Conservation (phyloP, 176 grass and related monocot species). For the Carex myosuroides region DNA sequence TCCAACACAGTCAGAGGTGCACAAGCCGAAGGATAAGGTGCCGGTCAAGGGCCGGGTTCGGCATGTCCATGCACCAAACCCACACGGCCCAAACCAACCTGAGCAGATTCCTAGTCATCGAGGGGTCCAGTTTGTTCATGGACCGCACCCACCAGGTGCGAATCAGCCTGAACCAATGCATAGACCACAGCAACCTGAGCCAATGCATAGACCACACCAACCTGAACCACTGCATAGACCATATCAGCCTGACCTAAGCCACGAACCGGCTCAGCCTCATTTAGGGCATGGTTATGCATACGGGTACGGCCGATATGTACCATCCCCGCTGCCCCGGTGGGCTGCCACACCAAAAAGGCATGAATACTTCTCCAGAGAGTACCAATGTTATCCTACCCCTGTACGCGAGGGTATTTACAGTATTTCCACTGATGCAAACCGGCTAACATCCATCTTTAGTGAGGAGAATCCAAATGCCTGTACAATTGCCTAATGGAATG, state of each 20-base stretch:
- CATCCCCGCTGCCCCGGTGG: slow-evolving; percentile 79
- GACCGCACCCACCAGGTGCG: not conserved
- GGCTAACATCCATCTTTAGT: slow-evolving; percentile 93
- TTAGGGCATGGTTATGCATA: slow-evolving; percentile 6
- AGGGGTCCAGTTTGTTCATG: not conserved
- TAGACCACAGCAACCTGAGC: not conserved
- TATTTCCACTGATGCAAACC: slow-evolving; percentile 82
- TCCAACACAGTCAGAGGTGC: slow-evolving; percentile 4
- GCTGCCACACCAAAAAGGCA: slow-evolving; percentile 52
- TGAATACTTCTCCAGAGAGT: slow-evolving; percentile 91
- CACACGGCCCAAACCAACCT: not conserved
- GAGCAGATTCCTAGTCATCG: not conserved
- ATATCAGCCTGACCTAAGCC: slow-evolving; percentile 12
- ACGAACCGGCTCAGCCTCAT: not conserved
- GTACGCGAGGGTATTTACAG: slow-evolving; percentile 94
- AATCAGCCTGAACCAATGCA: not conserved
- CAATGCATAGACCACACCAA: not conserved
- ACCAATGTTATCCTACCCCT: slow-evolving; percentile 82
- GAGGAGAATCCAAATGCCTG: slow-evolving; percentile 99
- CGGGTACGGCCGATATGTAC: slow-evolving; percentile 43
- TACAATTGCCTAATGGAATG: slow-evolving; percentile 47
- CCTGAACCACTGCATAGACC: not conserved
- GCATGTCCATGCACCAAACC: not conserved
- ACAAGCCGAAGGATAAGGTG: slow-evolving; percentile 13
- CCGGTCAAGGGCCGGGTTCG: slow-evolving; percentile 15